A percentile compares a stretch with the other conserved stretches of the same genome.
These are phyloP conservation scores for Penicillium longicatenatum DNA, from an alignment of 495 filamentous ascomycete species.

Conservation along the genomic window DNA sequence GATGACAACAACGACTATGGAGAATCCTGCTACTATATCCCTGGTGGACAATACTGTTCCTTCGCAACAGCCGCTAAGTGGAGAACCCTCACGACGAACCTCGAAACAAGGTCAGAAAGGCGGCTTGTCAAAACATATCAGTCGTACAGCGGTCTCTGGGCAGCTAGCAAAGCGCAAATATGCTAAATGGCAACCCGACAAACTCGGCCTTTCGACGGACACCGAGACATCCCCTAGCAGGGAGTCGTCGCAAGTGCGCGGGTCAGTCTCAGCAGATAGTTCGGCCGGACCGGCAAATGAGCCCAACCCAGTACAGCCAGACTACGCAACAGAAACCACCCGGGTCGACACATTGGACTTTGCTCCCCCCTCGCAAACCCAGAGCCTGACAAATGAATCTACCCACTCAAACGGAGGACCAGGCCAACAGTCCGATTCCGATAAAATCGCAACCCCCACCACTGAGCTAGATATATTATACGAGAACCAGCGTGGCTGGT, in stretches of 20 bases:
- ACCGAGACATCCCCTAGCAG: conserved; percentile 21
- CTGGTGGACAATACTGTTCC: conserved; percentile 47
- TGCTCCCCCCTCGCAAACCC: conserved; percentile 13
- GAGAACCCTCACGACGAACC: conserved; percentile 21
- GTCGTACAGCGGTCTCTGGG: conserved; percentile 44
- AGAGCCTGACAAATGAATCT: conserved; percentile 27
- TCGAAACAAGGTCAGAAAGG: conserved; percentile 24
- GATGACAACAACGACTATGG: conserved; percentile 21
- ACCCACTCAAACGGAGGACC: conserved; percentile 19
- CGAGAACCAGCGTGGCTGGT: conserved; percentile 87
- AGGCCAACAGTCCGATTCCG: conserved; percentile 16
- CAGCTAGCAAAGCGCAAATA: conserved; percentile 60
- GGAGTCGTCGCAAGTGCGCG: conserved; percentile 25
- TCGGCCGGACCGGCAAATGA: conserved; percentile 16
- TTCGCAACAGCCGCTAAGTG: conserved; percentile 24
- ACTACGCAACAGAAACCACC: conserved; percentile 10
- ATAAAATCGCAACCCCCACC: conserved; percentile 9
- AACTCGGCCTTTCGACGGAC: conserved; percentile 35
- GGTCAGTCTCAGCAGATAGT: conserved; percentile 26
- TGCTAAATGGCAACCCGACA: conserved; percentile 61
- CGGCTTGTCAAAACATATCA: conserved; percentile 34
- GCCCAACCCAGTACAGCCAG: conserved; percentile 9
- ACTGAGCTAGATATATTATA: conserved; percentile 85
- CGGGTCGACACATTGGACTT: conserved; percentile 22
- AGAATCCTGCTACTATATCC: conserved; percentile 26